Conservation (phyloP, 2,329 filamentous ascomycete genomes). For the Sporothrix phasma region DNA sequence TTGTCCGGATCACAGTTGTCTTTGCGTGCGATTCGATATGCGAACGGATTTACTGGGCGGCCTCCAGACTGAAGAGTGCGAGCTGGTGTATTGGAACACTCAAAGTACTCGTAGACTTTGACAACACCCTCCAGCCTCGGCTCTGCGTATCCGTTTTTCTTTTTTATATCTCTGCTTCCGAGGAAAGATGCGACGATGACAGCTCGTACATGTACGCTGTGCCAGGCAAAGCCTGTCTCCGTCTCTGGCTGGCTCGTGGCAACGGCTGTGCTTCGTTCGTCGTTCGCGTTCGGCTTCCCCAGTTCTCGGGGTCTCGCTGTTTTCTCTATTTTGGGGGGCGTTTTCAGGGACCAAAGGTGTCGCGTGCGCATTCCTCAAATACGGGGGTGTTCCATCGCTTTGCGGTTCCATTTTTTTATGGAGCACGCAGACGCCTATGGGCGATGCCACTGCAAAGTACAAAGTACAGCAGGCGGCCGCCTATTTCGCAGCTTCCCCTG, state of each 20-base stretch:
- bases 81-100: not conserved
- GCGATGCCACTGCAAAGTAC: not conserved
- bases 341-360: constrained; percentile 3
- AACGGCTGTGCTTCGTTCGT: not conserved
- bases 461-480: not conserved
- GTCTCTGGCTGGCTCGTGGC: not conserved
- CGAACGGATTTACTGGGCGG: not conserved
- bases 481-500: not conserved
- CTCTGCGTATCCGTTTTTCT: not conserved
- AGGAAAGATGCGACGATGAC: not conserved
- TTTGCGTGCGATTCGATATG: not conserved
- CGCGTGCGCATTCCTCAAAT: not conserved
- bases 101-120: too few relatives aligned
- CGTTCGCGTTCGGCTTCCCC: not conserved
- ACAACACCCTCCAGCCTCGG: not conserved
- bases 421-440: not conserved
- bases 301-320: not conserved
- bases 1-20: not conserved
- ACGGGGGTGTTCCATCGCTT: not conserved
- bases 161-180: not conserved
- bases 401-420: not conserved
- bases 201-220: not conserved
- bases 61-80: too few relatives aligned
- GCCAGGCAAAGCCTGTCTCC: not conserved
- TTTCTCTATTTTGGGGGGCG: too few relatives aligned